phyloP scores from a whole-genome alignment of 768 basidiomycete species.

The Postia placenta region DNA sequence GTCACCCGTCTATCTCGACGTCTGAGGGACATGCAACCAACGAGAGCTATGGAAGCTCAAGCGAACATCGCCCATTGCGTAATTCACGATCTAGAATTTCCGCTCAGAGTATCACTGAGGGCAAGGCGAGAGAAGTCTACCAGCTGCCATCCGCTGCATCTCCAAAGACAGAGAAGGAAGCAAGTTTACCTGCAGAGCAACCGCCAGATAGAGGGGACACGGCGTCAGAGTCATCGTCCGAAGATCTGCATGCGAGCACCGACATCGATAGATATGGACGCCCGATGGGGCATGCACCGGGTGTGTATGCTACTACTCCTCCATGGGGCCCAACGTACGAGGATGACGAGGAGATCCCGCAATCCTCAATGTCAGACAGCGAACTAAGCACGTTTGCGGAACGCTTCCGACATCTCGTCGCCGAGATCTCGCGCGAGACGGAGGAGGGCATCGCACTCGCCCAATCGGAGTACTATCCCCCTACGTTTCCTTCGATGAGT shows the following conservation, averaged over 20 bases:
- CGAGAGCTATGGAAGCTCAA: slow-evolving; percentile 9
- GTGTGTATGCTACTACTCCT: slow-evolving; percentile 10
- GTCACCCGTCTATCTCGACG: slow-evolving; percentile 5
- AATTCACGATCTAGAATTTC: slow-evolving; percentile 16
- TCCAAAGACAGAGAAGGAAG: background rate
- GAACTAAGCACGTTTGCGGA: slow-evolving; percentile 41
- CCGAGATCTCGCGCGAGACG: slow-evolving; percentile 46
- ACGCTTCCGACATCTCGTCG: slow-evolving; percentile 44
- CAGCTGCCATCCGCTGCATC: slow-evolving; percentile 3
- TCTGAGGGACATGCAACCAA: slow-evolving; percentile 10
- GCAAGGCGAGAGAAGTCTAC: slow-evolving; percentile 5
- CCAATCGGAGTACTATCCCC: slow-evolving; percentile 10
- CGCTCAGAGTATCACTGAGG: slow-evolving; percentile 8
- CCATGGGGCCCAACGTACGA: background rate
- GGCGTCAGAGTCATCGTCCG: slow-evolving; percentile 12
- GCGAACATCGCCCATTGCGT: slow-evolving; percentile 15
- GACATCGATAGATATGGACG: slow-evolving; percentile 12
- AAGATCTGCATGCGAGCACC: slow-evolving; percentile 1
- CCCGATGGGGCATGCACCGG: background rate
- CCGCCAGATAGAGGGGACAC: background rate
- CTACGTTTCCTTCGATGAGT: slow-evolving; percentile 12
- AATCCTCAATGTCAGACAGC: slow-evolving; percentile 20
- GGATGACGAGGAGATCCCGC: background rate
- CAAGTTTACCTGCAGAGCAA: background rate
- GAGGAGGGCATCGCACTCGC: slow-evolving; percentile 41